These are phyloP conservation scores for Mycena chlorophos DNA, from an alignment of 768 basidiomycete species.

Conservation along the genomic window DNA sequence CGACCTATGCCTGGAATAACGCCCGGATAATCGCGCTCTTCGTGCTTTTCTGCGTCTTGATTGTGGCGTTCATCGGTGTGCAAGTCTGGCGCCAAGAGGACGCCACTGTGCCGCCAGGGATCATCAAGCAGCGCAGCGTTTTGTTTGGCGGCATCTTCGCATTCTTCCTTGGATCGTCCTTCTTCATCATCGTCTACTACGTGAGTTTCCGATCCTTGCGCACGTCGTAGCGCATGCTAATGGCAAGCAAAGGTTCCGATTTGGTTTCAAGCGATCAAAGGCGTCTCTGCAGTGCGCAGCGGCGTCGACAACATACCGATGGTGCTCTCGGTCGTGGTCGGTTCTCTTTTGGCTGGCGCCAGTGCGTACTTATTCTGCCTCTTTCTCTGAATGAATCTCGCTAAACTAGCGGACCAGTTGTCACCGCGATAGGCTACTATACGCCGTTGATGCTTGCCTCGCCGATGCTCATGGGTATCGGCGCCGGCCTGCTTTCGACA, in stretches of 20 bases:
- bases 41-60: not conserved
- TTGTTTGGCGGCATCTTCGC: not conserved
- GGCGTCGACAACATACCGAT: slow-evolving; percentile 35
- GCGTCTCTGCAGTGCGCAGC: slow-evolving; percentile 33
- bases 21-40: not conserved
- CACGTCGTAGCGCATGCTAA: not conserved
- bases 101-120: not conserved
- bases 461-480: slow-evolving; percentile 35
- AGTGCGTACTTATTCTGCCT: not conserved
- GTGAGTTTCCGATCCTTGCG: not conserved
- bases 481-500: slow-evolving; percentile 38
- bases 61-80: not conserved
- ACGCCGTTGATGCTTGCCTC: slow-evolving; percentile 26
- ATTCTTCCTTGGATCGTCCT: not conserved
- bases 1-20: not conserved
- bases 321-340: slow-evolving; percentile 38
- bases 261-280: slow-evolving; percentile 41
- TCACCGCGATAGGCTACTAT: slow-evolving; percentile 39
- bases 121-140: not conserved
- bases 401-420: no score
- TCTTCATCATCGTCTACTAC: slow-evolving; percentile 1
- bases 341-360: slow-evolving; percentile 39
- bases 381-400: no score
- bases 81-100: not conserved
- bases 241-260: slow-evolving; percentile 5